Evolutionary conservation across 352 stramenopile genomes (phyloP).

Genomic region (Globisporangium iwayamae): DNA sequence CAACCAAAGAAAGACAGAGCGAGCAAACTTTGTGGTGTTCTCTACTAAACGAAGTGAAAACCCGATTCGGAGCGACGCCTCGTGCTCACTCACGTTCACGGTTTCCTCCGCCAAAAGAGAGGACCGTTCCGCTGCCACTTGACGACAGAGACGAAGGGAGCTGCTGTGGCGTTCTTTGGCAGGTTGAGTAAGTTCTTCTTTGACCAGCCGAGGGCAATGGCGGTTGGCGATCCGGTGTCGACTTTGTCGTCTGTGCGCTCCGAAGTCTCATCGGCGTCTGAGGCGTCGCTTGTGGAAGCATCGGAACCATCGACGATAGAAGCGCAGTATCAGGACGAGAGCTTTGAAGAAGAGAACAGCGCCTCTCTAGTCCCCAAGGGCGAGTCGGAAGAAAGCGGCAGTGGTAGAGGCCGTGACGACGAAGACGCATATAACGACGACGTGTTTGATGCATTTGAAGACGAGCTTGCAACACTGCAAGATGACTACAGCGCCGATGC

Average conservation of each 20-base stretch:
- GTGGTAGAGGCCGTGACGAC: neutral
- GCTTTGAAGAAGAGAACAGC: conserved; percentile 11
- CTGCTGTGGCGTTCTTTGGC: too few species aligned
- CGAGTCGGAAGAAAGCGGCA: neutral
- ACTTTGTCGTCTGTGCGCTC: neutral
- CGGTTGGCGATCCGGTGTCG: neutral
- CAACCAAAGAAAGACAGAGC: too few species aligned
- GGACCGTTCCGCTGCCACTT: neutral
- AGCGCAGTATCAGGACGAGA: conserved; percentile 10
- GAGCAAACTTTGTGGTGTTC: neutral
- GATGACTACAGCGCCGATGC: conserved; percentile 11
- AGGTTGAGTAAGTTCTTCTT: too few species aligned
- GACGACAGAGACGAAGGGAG: too few species aligned
- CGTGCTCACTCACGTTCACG: neutral
- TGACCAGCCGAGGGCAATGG: too few species aligned
- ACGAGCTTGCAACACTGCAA: neutral
- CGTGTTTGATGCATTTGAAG: conserved; percentile 17
- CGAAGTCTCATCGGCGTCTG: neutral
- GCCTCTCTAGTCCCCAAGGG: neutral
- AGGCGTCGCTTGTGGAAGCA: neutral
- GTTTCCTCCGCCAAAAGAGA: neutral
- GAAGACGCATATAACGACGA: conserved; percentile 16
- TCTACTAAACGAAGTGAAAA: neutral
- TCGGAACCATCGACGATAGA: neutral
- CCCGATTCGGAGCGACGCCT: neutral